Percentiles rank a stretch among this genome's conserved stretches.
These are phyloP conservation scores for Dissoconium aciculare DNA, from an alignment of 2,329 filamentous ascomycete genomes.

Conservation along the genomic window DNA sequence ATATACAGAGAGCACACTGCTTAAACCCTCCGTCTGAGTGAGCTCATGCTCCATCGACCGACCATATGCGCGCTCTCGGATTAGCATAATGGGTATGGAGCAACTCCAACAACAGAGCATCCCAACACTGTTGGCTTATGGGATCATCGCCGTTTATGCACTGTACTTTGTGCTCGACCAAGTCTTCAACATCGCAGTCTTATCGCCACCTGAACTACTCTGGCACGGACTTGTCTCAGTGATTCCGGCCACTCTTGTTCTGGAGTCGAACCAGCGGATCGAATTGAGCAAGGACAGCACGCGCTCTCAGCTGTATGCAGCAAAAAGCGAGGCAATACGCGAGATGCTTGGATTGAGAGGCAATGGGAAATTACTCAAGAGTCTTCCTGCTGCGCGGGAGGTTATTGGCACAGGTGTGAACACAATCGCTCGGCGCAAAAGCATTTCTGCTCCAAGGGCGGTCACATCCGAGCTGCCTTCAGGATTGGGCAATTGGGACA, in stretches of 20 bases:
- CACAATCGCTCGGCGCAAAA: slow-evolving; percentile 20
- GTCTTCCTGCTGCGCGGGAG: slow-evolving; percentile 21
- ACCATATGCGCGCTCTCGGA: too few relatives aligned
- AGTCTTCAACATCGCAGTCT: slow-evolving; percentile 18
- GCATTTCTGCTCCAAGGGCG: slow-evolving; percentile 10
- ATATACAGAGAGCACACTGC: too few relatives aligned
- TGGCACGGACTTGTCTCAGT: slow-evolving; percentile 48
- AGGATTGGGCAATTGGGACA: slow-evolving; percentile 81
- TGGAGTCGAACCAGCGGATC: slow-evolving; percentile 35
- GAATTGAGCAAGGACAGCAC: slow-evolving; percentile 17
- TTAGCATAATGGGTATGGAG: too few relatives aligned
- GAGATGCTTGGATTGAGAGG: slow-evolving; percentile 27
- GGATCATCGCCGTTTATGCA: slow-evolving; percentile 16
- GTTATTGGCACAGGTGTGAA: slow-evolving; percentile 8
- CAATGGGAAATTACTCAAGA: slow-evolving; percentile 24
- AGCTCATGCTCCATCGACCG: too few relatives aligned
- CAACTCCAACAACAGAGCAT: slow-evolving; percentile 6
- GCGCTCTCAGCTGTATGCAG: slow-evolving; percentile 22
- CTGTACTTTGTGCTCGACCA: slow-evolving; percentile 20
- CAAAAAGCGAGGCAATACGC: slow-evolving; percentile 25
- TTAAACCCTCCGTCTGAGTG: too few relatives aligned
- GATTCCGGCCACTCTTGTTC: slow-evolving; percentile 43
- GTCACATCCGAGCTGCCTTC: slow-evolving; percentile 26
- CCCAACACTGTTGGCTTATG: slow-evolving; percentile 14
- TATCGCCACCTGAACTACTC: slow-evolving; percentile 34